Percentiles rank a stretch among this genome's conserved stretches.
These are phyloP conservation scores for Chlamydomonas incerta DNA, from an alignment of 139 green algal genomes.

Conservation along the genomic window DNA sequence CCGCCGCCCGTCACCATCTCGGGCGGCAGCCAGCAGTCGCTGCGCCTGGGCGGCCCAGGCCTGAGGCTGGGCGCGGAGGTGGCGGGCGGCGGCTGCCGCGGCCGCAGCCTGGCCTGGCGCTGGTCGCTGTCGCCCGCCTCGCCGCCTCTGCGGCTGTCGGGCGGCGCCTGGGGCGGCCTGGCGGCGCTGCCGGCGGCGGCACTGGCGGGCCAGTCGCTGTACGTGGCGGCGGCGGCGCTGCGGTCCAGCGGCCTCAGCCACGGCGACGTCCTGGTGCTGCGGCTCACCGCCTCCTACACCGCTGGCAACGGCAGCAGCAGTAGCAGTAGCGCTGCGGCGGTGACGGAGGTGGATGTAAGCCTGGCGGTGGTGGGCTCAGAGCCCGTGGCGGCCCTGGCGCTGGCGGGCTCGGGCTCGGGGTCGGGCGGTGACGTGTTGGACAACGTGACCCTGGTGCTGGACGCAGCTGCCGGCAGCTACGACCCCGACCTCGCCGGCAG, in stretches of 20 bases:
- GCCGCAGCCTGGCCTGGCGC: neutral
- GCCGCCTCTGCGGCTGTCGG: too few species aligned
- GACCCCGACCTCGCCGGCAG: neutral
- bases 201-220: too few species aligned
- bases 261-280: neutral
- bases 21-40: neutral
- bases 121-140: neutral
- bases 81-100: neutral
- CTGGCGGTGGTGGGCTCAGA: neutral
- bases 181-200: too few species aligned
- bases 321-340: too few species aligned
- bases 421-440: constrained; percentile 13
- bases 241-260: neutral
- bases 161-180: too few species aligned
- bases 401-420: too few species aligned
- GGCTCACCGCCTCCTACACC: constrained; percentile 7
- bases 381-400: neutral
- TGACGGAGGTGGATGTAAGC: neutral
- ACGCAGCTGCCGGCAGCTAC: neutral
- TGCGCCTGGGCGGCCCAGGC: neutral
- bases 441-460: neutral
- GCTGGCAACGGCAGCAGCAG: too few species aligned
- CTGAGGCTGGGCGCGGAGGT: neutral
- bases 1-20: neutral
- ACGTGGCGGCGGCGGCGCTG: too few species aligned